A percentile compares a stretch with the other conserved stretches of the same genome.
These are phyloP conservation scores for Colletotrichum paranaense DNA, from an alignment of 2,329 filamentous ascomycete genomes.

Conservation along the genomic window DNA sequence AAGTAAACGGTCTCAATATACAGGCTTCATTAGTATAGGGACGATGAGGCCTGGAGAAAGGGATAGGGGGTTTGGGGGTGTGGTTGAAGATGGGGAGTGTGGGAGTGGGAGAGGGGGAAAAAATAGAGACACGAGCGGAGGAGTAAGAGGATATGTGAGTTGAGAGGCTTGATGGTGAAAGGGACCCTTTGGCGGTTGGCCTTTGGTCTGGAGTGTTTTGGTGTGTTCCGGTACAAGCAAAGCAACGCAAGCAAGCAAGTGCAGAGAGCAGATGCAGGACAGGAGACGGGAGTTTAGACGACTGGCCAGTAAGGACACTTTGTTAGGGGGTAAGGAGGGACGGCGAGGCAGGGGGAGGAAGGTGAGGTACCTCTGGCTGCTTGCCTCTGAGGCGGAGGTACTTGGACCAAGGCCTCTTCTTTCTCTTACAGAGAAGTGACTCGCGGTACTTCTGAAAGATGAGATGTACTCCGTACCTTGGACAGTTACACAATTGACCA, in stretches of 20 bases:
- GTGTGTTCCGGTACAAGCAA: slow-evolving; percentile 5
- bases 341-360: not conserved
- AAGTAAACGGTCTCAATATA: slow-evolving; percentile 38
- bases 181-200: not conserved
- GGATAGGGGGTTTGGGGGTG: slow-evolving; percentile 29
- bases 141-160: slow-evolving; percentile 11
- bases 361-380: not conserved
- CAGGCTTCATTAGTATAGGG: slow-evolving; percentile 38
- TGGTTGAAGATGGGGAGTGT: slow-evolving; percentile 7
- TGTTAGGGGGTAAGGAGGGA: slow-evolving; percentile 3
- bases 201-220: not conserved
- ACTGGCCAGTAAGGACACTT: slow-evolving; percentile 11
- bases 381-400: not conserved
- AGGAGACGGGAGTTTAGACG: slow-evolving; percentile 1
- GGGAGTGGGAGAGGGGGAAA: slow-evolving; percentile 7
- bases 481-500: no score
- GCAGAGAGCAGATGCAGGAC: slow-evolving; percentile 8
- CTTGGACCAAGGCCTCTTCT: not conserved
- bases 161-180: slow-evolving; percentile 22
- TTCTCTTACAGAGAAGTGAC: not conserved
- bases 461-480: no score
- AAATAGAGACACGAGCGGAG: slow-evolving; percentile 4
- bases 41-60: slow-evolving; percentile 38
- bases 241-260: not conserved
- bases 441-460: not conserved